These are phyloP conservation scores for Botrytis galanthina DNA, from an alignment of 2,329 filamentous ascomycete species.

Conservation along the genomic window DNA sequence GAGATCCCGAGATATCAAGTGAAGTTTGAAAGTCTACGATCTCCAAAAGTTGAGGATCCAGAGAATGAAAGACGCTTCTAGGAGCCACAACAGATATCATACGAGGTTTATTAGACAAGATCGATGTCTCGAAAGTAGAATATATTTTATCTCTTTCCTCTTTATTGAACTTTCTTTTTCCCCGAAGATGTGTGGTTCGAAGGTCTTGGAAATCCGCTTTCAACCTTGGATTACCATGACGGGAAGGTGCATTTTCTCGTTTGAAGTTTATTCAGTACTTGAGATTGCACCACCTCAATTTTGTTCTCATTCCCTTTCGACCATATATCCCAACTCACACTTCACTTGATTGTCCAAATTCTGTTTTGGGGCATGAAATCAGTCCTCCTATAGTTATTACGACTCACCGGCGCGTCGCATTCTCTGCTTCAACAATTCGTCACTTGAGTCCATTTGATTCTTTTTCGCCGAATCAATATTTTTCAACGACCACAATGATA, in stretches of 20 bases:
- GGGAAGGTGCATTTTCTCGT: conserved; percentile 12
- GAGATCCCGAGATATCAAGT: neutral
- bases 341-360: neutral
- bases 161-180: no score
- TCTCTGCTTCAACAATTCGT: neutral
- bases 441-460: neutral
- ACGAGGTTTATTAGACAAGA: neutral
- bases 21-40: neutral
- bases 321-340: no score
- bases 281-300: neutral
- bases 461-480: neutral
- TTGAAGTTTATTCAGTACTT: neutral
- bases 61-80: no score
- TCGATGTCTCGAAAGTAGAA: neutral
- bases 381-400: neutral
- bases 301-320: neutral
- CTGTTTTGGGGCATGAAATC: neutral
- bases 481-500: neutral
- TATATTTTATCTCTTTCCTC: no score
- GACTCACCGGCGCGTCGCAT: neutral
- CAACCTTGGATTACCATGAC: neutral
- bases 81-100: neutral
- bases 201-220: neutral
- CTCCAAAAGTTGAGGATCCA: neutral
- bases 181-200: neutral